A percentile compares a stretch with the other conserved stretches of the same genome.
Conservation (phyloP, 208 protist species). For the Strigomonas culicis region DNA sequence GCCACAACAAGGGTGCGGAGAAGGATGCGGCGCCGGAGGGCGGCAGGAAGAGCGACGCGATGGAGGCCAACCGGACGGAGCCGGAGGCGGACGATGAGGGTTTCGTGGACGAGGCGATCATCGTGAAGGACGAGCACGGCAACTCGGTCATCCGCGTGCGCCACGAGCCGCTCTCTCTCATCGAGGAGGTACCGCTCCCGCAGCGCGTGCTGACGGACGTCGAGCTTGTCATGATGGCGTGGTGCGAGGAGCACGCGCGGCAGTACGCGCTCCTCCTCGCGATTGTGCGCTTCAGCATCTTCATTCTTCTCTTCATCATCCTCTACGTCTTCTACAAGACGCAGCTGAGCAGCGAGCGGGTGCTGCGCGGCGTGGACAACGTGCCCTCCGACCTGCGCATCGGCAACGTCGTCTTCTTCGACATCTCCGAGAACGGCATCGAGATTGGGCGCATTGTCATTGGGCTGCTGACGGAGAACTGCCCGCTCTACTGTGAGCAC, state of each 20-base stretch:
- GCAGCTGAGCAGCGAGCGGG: constrained; percentile 68
- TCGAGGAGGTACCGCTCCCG: constrained; percentile 80
- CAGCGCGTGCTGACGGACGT: constrained; percentile 72
- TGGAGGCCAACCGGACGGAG: constrained; percentile 6
- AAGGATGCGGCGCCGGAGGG: not conserved
- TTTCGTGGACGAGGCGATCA: constrained; percentile 50
- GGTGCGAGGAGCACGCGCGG: constrained; percentile 84
- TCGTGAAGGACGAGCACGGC: constrained; percentile 60
- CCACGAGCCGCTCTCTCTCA: constrained; percentile 67
- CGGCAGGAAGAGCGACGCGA: not conserved
- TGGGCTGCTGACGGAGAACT: constrained; percentile 83
- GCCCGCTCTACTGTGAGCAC: constrained; percentile 88
- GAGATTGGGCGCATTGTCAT: constrained; percentile 84
- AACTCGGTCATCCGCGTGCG: constrained; percentile 66
- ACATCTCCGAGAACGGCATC: constrained; percentile 75
- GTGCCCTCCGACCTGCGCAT: constrained; percentile 81
- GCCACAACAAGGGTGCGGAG: not conserved
- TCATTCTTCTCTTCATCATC: constrained; percentile 69
- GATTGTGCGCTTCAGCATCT: constrained; percentile 50
- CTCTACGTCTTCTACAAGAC: constrained; percentile 84
- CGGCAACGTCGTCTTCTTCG: constrained; percentile 87
- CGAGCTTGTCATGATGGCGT: constrained; percentile 87
- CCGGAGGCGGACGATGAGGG: constrained; percentile 19
- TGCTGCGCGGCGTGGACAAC: constrained; percentile 78
- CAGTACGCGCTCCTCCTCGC: constrained; percentile 73